phyloP scores from a whole-genome alignment of 306 rosid genomes.

The Castanospermum australe region DNA sequence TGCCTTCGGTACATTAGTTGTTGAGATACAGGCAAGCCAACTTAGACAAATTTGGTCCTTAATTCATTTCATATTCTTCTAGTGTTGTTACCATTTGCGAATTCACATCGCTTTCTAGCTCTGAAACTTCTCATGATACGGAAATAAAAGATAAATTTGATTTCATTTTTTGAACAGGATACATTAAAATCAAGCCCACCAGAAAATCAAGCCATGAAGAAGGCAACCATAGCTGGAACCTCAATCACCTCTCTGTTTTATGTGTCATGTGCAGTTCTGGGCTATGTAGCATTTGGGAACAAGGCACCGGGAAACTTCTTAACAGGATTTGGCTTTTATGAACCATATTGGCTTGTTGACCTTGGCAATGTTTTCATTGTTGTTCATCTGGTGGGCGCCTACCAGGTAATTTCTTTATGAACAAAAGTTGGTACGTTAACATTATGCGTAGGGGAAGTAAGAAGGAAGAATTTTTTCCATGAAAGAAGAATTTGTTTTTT shows the following conservation, averaged over 20 bases:
- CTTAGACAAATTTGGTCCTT: neutral
- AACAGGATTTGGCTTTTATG: constrained; percentile 64
- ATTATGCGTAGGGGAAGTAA: neutral
- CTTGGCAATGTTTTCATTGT: constrained; percentile 40
- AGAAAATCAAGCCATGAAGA: constrained; percentile 48
- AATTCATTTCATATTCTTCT: neutral
- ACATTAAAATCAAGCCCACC: constrained; percentile 53
- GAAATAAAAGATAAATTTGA: neutral
- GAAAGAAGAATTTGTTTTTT: neutral
- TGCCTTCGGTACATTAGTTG: constrained; percentile 22
- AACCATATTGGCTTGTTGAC: constrained; percentile 53
- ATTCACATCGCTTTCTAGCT: neutral
- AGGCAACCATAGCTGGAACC: constrained; percentile 16
- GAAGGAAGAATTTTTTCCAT: too few relatives aligned
- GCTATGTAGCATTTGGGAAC: constrained; percentile 54
- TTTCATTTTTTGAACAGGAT: constrained; percentile 21
- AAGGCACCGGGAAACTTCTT: constrained; percentile 52
- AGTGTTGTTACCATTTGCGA: neutral
- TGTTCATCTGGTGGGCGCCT: constrained; percentile 52
- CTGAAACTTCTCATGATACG: neutral
- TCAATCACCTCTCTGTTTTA: constrained; percentile 34
- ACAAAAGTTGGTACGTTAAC: neutral
- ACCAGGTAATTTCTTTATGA: constrained; percentile 37
- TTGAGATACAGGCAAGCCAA: constrained; percentile 46
- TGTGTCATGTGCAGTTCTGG: constrained; percentile 39